A percentile compares a stretch with the other conserved stretches of the same genome.
These are phyloP conservation scores for Chenopodium album DNA, from an alignment of 148 eudicot species.

Conservation along the genomic window DNA sequence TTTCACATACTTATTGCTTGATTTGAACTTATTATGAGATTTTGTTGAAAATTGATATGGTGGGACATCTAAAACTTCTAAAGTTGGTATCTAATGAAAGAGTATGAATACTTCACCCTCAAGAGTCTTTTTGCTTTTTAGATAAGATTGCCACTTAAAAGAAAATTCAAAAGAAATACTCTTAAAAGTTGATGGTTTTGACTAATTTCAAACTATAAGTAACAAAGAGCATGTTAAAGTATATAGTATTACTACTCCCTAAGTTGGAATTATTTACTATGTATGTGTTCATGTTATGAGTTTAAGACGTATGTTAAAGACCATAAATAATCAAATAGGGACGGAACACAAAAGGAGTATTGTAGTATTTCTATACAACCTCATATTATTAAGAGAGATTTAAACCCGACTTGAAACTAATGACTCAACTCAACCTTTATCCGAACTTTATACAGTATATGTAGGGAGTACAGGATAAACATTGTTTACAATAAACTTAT, in stretches of 20 bases:
- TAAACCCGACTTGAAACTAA: background rate
- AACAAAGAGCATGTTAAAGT: too few relatives aligned
- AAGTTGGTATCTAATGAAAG: background rate
- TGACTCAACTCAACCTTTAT: too few relatives aligned
- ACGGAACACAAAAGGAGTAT: too few relatives aligned
- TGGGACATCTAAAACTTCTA: background rate
- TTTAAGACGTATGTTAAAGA: too few relatives aligned
- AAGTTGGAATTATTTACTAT: too few relatives aligned
- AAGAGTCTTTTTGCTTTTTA: background rate
- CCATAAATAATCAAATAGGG: too few relatives aligned
- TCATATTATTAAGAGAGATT: too few relatives aligned
- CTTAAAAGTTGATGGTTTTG: background rate
- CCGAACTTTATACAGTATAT: too few relatives aligned
- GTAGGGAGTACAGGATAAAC: background rate
- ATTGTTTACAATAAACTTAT: constrained; percentile 5
- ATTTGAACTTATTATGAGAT: background rate
- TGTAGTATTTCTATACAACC: too few relatives aligned
- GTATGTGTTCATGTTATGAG: too few relatives aligned
- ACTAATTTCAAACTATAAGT: too few relatives aligned
- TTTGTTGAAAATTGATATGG: background rate
- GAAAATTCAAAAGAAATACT: background rate
- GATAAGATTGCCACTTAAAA: background rate
- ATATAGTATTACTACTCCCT: too few relatives aligned
- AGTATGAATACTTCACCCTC: background rate
- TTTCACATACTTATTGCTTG: background rate